Conservation (phyloP, 352 stramenopile species). For the Blastocystis sp. region DNA sequence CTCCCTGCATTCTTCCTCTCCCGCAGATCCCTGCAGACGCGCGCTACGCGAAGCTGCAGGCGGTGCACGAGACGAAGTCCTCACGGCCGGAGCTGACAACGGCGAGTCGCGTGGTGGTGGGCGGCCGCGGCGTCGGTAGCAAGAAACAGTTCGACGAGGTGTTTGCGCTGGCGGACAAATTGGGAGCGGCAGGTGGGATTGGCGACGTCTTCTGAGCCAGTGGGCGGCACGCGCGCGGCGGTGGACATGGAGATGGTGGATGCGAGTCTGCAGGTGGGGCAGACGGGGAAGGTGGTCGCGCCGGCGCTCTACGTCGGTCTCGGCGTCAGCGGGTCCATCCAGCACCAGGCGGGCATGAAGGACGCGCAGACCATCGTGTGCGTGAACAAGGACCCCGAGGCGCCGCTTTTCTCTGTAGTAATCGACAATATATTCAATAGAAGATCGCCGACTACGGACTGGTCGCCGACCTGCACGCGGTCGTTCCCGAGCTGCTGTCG, state of each 20-base stretch:
- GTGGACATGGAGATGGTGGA: constrained; percentile 70
- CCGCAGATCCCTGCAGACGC: background rate
- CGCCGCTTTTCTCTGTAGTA: constrained; percentile 90
- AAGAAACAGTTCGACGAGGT: constrained; percentile 94
- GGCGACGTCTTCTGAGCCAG: constrained; percentile 55
- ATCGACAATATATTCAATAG: background rate
- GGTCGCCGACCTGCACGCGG: constrained; percentile 90
- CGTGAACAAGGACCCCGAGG: constrained; percentile 98
- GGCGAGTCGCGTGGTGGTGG: constrained; percentile 84
- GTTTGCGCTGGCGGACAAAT: constrained; percentile 90
- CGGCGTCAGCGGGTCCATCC: constrained; percentile 94
- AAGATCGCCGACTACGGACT: constrained; percentile 85
- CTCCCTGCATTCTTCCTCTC: background rate
- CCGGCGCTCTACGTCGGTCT: constrained; percentile 89
- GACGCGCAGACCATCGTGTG: constrained; percentile 97
- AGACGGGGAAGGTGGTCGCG: constrained; percentile 95
- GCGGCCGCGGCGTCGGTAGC: constrained; percentile 87
- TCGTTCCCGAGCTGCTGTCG: constrained; percentile 87
- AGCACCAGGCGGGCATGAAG: constrained; percentile 98
- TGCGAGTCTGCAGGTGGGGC: constrained; percentile 77
- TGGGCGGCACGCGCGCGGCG: constrained; percentile 87
- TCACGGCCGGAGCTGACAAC: constrained; percentile 83
- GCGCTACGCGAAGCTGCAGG: background rate
- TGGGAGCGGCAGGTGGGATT: constrained; percentile 73
- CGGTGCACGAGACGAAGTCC: constrained; percentile 65